Evolutionary conservation across 495 filamentous ascomycete species (phyloP).

Genomic region (Chaetomium cochliodes): DNA sequence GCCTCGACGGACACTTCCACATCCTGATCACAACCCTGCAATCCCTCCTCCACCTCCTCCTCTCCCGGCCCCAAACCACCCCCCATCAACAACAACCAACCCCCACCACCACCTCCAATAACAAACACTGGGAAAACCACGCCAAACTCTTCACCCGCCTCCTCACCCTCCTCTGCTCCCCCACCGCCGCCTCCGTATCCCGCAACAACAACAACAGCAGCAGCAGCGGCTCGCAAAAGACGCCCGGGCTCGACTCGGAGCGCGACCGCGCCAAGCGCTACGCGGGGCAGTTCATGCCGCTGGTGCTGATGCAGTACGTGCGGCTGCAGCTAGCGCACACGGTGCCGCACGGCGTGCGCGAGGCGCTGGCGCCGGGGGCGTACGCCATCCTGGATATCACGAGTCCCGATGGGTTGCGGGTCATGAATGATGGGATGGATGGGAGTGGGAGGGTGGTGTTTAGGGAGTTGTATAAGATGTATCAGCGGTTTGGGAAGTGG

Average conservation of each 20-base stretch:
- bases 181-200: conserved; percentile 68
- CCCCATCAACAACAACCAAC: not conserved
- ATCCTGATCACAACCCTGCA: conserved; percentile 63
- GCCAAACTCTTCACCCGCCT: conserved; percentile 67
- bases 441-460: conserved; percentile 66
- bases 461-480: conserved; percentile 68
- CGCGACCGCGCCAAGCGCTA: conserved; percentile 72
- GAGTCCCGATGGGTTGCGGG: conserved; percentile 58
- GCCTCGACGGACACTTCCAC: conserved; percentile 60
- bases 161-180: conserved; percentile 74
- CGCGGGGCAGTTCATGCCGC: conserved; percentile 71
- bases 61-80: conserved; percentile 41
- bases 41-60: conserved; percentile 60
- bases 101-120: not conserved
- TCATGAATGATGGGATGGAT: conserved; percentile 69
- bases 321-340: conserved; percentile 57
- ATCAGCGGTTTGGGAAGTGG: conserved; percentile 68
- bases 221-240: not conserved
- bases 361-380: conserved; percentile 67
- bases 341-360: conserved; percentile 56
- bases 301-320: conserved; percentile 69
- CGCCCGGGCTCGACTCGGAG: conserved; percentile 60
- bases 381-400: conserved; percentile 71
- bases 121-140: conserved; percentile 44
- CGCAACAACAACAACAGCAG: too few species aligned